These are phyloP conservation scores for Coriolopsis trogii DNA, from an alignment of 1,284 basidiomycete species.

Conservation along the genomic window DNA sequence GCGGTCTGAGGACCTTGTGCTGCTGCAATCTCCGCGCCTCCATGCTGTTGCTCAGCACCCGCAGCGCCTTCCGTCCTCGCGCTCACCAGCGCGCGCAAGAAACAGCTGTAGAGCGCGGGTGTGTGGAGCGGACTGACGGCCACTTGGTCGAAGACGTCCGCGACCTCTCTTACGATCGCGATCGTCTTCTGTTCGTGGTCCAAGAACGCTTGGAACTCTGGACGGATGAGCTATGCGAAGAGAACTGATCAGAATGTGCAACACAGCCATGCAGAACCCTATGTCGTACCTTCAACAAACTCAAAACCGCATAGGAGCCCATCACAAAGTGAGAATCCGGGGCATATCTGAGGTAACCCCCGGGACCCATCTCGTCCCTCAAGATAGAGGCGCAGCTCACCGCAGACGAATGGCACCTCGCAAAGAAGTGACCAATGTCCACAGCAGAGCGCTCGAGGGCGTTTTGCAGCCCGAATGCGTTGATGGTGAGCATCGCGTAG, in stretches of 20 bases:
- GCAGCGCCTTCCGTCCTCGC: constrained; percentile 51
- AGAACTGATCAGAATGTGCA: background rate
- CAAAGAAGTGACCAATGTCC: constrained; percentile 87
- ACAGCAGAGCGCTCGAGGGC: constrained; percentile 77
- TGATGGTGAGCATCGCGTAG: constrained; percentile 86
- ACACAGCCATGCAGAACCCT: background rate
- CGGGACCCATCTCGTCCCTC: constrained; percentile 76
- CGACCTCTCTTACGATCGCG: constrained; percentile 78
- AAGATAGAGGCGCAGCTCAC: constrained; percentile 69
- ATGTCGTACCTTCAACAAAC: constrained; percentile 76
- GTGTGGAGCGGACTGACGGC: constrained; percentile 81
- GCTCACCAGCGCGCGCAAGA: constrained; percentile 79
- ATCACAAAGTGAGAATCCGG: constrained; percentile 94
- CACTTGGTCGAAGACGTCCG: constrained; percentile 74
- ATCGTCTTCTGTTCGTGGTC: constrained; percentile 76
- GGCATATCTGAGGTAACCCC: constrained; percentile 80
- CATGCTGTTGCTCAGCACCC: constrained; percentile 1
- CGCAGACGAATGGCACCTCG: constrained; percentile 80
- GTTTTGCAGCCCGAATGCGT: constrained; percentile 95
- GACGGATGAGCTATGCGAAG: constrained; percentile 68
- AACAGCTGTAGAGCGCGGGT: constrained; percentile 84
- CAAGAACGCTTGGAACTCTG: constrained; percentile 78
- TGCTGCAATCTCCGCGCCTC: constrained; percentile 2
- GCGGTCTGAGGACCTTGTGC: constrained; percentile 5
- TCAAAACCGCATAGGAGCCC: constrained; percentile 86